Conservation (phyloP, 805 yeast genomes). For the Lipomyces yamanashiensis region DNA sequence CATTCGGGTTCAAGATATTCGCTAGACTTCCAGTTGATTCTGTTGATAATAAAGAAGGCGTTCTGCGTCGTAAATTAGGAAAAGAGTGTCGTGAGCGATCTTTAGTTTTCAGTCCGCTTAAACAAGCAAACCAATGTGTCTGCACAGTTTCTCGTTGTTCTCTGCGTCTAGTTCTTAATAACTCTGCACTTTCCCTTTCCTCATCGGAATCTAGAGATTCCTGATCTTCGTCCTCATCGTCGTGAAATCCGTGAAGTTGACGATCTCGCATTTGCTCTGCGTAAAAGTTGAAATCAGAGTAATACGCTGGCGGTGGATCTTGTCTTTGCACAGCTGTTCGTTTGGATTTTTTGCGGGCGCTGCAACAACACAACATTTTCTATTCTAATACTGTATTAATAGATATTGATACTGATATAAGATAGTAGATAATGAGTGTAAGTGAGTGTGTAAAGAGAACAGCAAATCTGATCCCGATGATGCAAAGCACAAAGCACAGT, state of each 20-base stretch:
- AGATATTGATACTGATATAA: too few species aligned
- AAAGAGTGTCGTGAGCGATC: background rate
- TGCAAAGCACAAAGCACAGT: background rate
- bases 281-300: constrained; percentile 27
- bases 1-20: constrained; percentile 9
- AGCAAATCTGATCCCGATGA: too few species aligned
- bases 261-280: constrained; percentile 31
- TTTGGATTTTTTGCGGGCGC: background rate
- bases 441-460: too few species aligned
- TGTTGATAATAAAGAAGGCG: constrained; percentile 20
- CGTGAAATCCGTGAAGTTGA: background rate
- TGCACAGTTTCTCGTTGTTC: background rate
- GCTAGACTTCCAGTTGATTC: constrained; percentile 1
- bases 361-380: constrained; percentile 11
- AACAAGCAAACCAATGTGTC: constrained; percentile 11
- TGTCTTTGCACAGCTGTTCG: background rate
- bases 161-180: constrained; percentile 4
- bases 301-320: constrained; percentile 28
- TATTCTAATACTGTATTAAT: background rate
- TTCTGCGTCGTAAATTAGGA: background rate
- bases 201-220: constrained; percentile 13
- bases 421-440: too few species aligned
- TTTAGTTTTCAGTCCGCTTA: background rate
- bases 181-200: constrained; percentile 9
- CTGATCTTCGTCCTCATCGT: constrained; percentile 11